Percentiles rank a stretch among this genome's conserved stretches.
Evolutionary conservation across 345 rosid species (phyloP).

Genomic region (Turnera subulata): DNA sequence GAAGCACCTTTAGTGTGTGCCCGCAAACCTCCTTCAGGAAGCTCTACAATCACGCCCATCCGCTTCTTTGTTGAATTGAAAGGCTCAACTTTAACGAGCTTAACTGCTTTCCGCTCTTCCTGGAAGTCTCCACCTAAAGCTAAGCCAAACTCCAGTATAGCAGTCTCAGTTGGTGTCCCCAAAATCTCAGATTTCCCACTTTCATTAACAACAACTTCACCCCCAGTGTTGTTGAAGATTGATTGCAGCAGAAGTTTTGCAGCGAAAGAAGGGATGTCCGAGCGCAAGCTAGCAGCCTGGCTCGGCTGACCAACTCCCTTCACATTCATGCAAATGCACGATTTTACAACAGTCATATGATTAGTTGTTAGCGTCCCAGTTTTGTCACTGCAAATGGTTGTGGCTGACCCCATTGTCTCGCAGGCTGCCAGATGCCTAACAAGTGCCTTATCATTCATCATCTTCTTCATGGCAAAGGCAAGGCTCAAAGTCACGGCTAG

Average conservation of each 20-base stretch:
- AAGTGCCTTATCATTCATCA: constrained; percentile 97
- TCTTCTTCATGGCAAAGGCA: constrained; percentile 96
- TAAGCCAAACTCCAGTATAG: constrained; percentile 72
- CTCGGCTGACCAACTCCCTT: constrained; percentile 39
- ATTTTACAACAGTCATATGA: constrained; percentile 86
- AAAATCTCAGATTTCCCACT: constrained; percentile 64
- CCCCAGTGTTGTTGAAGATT: constrained; percentile 82
- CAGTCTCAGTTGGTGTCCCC: constrained; percentile 90
- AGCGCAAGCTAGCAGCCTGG: constrained; percentile 41
- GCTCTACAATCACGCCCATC: constrained; percentile 77
- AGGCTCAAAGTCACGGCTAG: constrained; percentile 94
- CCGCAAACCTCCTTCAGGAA: constrained; percentile 58
- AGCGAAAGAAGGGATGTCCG: constrained; percentile 58
- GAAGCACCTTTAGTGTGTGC: constrained; percentile 93
- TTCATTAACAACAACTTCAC: constrained; percentile 73
- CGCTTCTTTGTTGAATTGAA: constrained; percentile 91
- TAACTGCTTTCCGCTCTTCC: constrained; percentile 48
- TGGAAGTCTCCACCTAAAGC: constrained; percentile 80
- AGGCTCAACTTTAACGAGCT: constrained; percentile 75
- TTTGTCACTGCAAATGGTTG: constrained; percentile 87
- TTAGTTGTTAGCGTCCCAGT: constrained; percentile 92
- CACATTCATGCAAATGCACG: constrained; percentile 70
- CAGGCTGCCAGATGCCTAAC: constrained; percentile 94
- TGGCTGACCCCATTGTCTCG: constrained; percentile 98
- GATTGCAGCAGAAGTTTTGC: constrained; percentile 62